These are phyloP conservation scores for Zangia roseola DNA, from an alignment of 768 basidiomycete species.

Conservation along the genomic window DNA sequence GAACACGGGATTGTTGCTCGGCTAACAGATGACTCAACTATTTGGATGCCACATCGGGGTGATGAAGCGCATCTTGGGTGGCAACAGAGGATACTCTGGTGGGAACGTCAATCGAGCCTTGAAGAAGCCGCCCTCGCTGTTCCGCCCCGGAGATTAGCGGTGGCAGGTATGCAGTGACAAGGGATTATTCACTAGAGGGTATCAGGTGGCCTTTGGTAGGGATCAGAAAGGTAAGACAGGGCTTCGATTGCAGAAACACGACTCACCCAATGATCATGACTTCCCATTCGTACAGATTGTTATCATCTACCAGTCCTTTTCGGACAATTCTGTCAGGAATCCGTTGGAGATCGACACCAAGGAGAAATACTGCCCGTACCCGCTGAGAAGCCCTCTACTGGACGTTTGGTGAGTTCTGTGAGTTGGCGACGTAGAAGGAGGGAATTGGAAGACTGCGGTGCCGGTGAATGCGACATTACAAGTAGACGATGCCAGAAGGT, in stretches of 20 bases:
- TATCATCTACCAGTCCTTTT: constrained; percentile 89
- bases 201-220: constrained; percentile 70
- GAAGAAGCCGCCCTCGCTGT: constrained; percentile 93
- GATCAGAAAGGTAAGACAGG: constrained; percentile 16
- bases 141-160: constrained; percentile 4
- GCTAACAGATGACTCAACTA: constrained; percentile 51
- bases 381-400: constrained; percentile 96
- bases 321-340: constrained; percentile 33
- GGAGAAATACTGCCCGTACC: constrained; percentile 44
- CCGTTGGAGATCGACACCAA: constrained; percentile 32
- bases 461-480: constrained; percentile 24
- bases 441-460: constrained; percentile 35
- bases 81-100: constrained; percentile 82
- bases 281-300: constrained; percentile 96
- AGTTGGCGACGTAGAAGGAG: constrained; percentile 79
- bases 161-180: not conserved
- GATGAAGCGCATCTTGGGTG: constrained; percentile 94
- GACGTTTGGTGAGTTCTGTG: constrained; percentile 83
- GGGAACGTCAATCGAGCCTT: constrained; percentile 91
- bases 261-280: constrained; percentile 89
- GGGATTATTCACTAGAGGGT: constrained; percentile 76
- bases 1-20: not conserved
- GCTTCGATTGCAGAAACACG: constrained; percentile 11
- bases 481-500: constrained; percentile 2
- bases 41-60: constrained; percentile 99